These are phyloP conservation scores for Colletotrichum camelliae DNA, from an alignment of 2,329 filamentous ascomycete species.

Conservation along the genomic window DNA sequence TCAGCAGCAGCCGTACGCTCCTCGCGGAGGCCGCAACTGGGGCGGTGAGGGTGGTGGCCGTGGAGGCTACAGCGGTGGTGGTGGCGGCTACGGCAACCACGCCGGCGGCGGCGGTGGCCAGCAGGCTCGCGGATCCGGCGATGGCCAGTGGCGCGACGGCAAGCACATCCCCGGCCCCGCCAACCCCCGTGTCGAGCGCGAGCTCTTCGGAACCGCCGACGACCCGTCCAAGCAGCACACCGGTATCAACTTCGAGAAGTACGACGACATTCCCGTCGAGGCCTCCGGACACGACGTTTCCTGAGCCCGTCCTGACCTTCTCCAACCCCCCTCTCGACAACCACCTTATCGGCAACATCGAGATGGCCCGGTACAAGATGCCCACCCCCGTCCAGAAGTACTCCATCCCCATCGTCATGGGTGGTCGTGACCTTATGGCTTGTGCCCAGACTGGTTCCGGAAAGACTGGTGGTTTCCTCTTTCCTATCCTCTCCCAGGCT, in stretches of 20 bases:
- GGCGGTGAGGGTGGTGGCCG: constrained; percentile 39
- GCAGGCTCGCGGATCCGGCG: constrained; percentile 81
- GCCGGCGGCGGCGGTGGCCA: constrained; percentile 52
- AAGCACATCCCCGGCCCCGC: constrained; percentile 91
- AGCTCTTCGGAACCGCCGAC: constrained; percentile 90
- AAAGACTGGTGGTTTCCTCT: constrained; percentile 99
- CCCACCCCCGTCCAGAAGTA: constrained; percentile 99
- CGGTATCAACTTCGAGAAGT: constrained; percentile 99
- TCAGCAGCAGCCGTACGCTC: constrained; percentile 24
- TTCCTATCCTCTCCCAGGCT: constrained; percentile 98
- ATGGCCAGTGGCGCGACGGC: constrained; percentile 95
- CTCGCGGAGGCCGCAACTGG: constrained; percentile 22
- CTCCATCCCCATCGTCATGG: constrained; percentile 98
- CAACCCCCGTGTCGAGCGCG: constrained; percentile 90
- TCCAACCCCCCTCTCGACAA: constrained; percentile 94
- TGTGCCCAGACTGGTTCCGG: constrained; percentile 99
- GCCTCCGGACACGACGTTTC: constrained; percentile 94
- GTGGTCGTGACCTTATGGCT: constrained; percentile 97
- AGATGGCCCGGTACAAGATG: constrained; percentile 90
- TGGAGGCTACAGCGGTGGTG: constrained; percentile 42
- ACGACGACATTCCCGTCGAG: constrained; percentile 98
- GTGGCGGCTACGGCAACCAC: constrained; percentile 46
- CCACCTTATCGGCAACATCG: constrained; percentile 91
- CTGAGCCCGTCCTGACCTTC: constrained; percentile 89
- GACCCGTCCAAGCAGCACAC: constrained; percentile 96